Base-by-base conservation (phyloP, 164 flowering plant genomes). In the Warburgia ugandensis region DNA sequence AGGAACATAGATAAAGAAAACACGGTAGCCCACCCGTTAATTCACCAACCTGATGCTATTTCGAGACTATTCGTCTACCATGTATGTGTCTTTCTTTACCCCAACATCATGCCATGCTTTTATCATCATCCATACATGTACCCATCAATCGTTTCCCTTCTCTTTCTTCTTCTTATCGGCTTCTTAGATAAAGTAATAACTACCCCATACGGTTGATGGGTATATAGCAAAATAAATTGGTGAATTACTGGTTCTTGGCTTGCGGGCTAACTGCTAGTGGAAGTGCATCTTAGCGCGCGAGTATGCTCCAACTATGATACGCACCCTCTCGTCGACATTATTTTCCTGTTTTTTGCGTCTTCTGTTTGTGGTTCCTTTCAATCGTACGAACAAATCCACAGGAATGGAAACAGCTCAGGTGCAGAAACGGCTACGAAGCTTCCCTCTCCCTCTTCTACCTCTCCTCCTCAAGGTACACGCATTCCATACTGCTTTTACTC, bases 391-490 rank as follows among this genome's bases (percentile, higher is more conserved):
- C n/a, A n/a, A n/a, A n/a, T 33, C n/a, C n/a, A n/a, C n/a, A n/a
- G n/a, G n/a, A n/a, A n/a, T n/a, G 14, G 27, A 28, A 54, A 32
- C 44, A 47, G 27, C 26, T 37, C 28, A 12, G 54, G 55, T 48
- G 60, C 30, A 48, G 48, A 20, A 35, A 33, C 45, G 20, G 38
- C 50, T 31, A 51, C 26, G 33, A 35, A 29, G 19, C 29, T 31
- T 48, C 33, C 19, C 30, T 51, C 17, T 42, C 44, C 43, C 11
- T 40, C 55, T 16, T 48, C 58, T 4, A 36, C 51, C 2, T 45
- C 51, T 2, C 42, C 45, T n/a, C 43, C n/a, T 30, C 39, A 38
- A 60, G 64, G 64, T 60, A 60, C 43, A 38, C 25, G 4, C 4
- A 23, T 6, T 10, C 29, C 50, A 16, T 46, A 13, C 17, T 4